Base-by-base conservation (phyloP, 2,329 filamentous ascomycete genomes). In the Colletotrichum lentis region DNA sequence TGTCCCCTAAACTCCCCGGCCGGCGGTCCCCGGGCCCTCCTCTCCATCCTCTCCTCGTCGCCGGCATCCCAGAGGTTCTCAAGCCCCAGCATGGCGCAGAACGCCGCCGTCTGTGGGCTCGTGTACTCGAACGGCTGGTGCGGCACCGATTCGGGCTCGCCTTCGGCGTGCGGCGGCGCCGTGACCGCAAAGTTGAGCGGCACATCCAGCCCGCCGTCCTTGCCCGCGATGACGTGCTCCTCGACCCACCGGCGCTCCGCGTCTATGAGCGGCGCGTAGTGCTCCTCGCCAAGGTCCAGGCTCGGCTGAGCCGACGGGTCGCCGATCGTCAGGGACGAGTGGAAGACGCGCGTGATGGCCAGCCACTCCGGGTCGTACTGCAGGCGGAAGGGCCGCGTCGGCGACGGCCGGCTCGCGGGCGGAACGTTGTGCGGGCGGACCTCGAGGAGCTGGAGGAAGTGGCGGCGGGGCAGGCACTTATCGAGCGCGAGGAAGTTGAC, bases 311-410 rank as follows among this genome's bases (percentile, higher is more conserved):
- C 84, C 8, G 80, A 76, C 5, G 82, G 83, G 70, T 90, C 83
- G 66, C 92, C 91, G 44, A 95, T 81, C 1, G 81, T 78, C 2
- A 96, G 83, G 47, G 88, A 84, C 3, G 82, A 73, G 47, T 91
- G 88, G 75, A 98, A 96, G 8, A 89, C 90, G 49, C 95, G 91
- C 14, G 90, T 94, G 71, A 99, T 97, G 49, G 96, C 91, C 8
- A 99, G 88, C 95, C 95, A 99, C 80, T 99, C 96, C 12, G 90
- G 88, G 77, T 99, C 96, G 76, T 99, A 98, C 55, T 89, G 82
- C 0, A 97, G 83, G 12, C 81, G 82, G 72, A 88, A 86, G 1
- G 88, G 88, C 2, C 82, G 78, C 18, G 74, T 20, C 27, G 59
- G 57, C 39, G 80, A 10, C 31, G 73, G 57, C 69, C 56, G 12